Evolutionary conservation across 306 rosid genomes (phyloP).

Genomic region (Hippophae rhamnoides): DNA sequence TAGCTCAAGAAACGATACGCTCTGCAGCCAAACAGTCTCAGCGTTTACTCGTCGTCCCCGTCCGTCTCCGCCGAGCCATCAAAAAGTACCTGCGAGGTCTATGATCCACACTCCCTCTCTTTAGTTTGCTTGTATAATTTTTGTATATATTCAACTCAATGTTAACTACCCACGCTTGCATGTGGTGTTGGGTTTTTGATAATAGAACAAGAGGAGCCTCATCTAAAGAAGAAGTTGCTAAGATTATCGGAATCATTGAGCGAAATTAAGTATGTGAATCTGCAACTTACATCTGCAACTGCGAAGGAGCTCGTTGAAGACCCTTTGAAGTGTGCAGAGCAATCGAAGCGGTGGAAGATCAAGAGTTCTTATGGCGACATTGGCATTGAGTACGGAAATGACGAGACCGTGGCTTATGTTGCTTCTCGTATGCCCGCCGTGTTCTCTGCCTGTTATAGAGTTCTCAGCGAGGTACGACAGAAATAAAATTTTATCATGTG

Average conservation of each 20-base stretch:
- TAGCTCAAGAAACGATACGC: conserved; percentile 58
- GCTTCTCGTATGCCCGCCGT: conserved; percentile 97
- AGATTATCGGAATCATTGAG: conserved; percentile 64
- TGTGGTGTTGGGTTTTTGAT: not conserved
- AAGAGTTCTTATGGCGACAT: conserved; percentile 79
- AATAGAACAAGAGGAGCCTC: conserved; percentile 73
- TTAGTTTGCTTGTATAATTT: not conserved
- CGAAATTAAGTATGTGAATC: conserved; percentile 58
- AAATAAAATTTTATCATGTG: not conserved
- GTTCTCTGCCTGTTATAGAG: conserved; percentile 83
- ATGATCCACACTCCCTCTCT: conserved; percentile 1
- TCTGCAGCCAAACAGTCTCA: conserved; percentile 76
- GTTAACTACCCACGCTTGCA: not conserved
- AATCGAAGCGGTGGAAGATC: conserved; percentile 89
- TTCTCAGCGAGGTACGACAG: conserved; percentile 64
- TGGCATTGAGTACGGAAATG: conserved; percentile 61
- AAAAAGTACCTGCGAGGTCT: conserved; percentile 78
- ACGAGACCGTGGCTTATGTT: conserved; percentile 76
- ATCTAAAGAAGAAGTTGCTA: conserved; percentile 74
- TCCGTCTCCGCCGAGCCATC: conserved; percentile 78
- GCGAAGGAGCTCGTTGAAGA: conserved; percentile 71
- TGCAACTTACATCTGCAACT: conserved; percentile 46
- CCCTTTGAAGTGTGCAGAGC: conserved; percentile 54
- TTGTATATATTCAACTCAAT: not conserved
- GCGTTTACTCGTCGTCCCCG: conserved; percentile 61